phyloP scores from a whole-genome alignment of 495 filamentous ascomycete genomes.

The Annulohypoxylon moriforme region DNA sequence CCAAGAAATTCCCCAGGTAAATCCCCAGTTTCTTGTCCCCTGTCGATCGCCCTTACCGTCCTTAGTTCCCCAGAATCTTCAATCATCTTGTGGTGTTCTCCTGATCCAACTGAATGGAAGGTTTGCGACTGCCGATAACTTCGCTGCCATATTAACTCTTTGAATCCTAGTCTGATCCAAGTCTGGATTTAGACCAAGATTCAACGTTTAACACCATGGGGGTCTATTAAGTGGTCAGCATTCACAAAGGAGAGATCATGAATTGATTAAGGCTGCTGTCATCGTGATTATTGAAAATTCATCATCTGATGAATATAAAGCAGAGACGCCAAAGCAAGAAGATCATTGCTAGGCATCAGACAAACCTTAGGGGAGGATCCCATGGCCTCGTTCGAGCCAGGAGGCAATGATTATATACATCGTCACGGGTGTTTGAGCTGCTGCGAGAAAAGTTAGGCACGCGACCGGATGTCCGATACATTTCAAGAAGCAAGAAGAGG shows the following conservation, averaged over 20 bases:
- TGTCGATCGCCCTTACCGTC: constrained; percentile 35
- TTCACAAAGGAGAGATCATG: not conserved
- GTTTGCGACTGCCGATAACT: constrained; percentile 2
- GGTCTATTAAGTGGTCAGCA: constrained; percentile 13
- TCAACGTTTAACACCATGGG: not conserved
- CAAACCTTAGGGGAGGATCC: not conserved
- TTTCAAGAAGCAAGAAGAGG: not conserved
- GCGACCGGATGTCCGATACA: constrained; percentile 1
- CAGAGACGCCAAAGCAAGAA: not conserved
- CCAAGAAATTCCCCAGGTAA: constrained; percentile 2
- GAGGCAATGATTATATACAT: constrained; percentile 1
- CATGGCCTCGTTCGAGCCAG: not conserved
- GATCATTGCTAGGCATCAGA: not conserved
- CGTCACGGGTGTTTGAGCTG: not conserved
- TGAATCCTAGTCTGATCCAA: not conserved
- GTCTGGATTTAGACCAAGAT: not conserved
- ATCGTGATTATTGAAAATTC: not conserved
- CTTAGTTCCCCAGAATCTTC: constrained; percentile 25
- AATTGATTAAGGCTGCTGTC: not conserved
- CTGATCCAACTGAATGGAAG: constrained; percentile 10
- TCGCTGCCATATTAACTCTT: constrained; percentile 3
- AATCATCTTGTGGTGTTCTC: not conserved
- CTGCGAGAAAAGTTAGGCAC: not conserved
- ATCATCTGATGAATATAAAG: constrained; percentile 5
- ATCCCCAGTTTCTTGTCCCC: constrained; percentile 26